Percentiles rank a stretch among this genome's conserved stretches.
Evolutionary conservation across 2,329 filamentous ascomycete genomes (phyloP).

Genomic region (Colletotrichum ledebouriae): DNA sequence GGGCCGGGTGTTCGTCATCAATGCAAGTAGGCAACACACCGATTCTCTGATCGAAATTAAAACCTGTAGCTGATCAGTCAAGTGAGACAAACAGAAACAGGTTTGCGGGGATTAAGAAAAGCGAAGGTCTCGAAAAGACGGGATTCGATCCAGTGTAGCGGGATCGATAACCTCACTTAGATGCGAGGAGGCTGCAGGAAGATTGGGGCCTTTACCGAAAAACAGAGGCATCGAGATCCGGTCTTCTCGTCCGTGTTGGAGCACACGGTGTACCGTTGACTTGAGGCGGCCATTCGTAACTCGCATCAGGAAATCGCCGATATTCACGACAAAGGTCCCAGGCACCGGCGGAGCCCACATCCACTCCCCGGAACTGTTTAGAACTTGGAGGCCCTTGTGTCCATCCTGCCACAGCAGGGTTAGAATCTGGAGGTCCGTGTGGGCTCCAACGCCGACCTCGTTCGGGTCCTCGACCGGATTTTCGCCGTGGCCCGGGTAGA

Average conservation of each 20-base stretch:
- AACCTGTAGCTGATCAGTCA: constrained; percentile 40
- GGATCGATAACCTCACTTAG: constrained; percentile 1
- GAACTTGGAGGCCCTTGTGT: constrained; percentile 46
- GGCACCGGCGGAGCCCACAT: constrained; percentile 45
- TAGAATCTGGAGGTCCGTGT: constrained; percentile 61
- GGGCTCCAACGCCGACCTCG: constrained; percentile 60
- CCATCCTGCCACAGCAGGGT: constrained; percentile 64
- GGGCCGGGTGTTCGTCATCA: constrained; percentile 59
- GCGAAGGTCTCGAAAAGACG: background rate
- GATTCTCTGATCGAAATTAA: constrained; percentile 66
- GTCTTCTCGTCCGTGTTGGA: constrained; percentile 39
- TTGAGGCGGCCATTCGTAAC: constrained; percentile 46
- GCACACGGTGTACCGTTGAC: constrained; percentile 44
- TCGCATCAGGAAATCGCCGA: constrained; percentile 47
- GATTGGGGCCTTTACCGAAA: constrained; percentile 52
- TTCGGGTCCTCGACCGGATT: constrained; percentile 34
- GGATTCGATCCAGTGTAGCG: background rate
- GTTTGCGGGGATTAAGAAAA: background rate
- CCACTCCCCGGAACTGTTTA: constrained; percentile 45
- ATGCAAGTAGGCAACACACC: constrained; percentile 63
- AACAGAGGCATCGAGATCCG: constrained; percentile 67
- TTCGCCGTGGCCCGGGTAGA: constrained; percentile 44
- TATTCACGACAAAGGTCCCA: constrained; percentile 47
- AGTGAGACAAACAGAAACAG: background rate
- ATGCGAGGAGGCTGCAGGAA: background rate